A percentile compares a stretch with the other conserved stretches of the same genome.
Conservation (phyloP, 768 basidiomycete genomes). For the Calocybe gangraenosa region DNA sequence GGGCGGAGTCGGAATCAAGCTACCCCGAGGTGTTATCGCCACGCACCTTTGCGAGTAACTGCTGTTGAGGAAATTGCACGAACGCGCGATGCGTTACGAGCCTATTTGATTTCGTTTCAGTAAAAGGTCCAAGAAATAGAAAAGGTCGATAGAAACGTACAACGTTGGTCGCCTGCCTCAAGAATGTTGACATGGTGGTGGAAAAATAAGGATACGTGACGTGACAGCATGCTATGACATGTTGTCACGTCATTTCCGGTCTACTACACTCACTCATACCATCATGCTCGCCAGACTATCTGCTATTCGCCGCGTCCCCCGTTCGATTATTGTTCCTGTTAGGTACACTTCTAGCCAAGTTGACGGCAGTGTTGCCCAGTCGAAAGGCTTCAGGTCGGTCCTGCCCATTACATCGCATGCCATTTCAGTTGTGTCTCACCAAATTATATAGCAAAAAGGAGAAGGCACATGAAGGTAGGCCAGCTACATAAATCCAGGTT, state of each 20-base stretch:
- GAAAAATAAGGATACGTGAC: conserved; percentile 38
- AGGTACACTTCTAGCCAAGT: conserved; percentile 34
- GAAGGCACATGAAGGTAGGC: conserved; percentile 57
- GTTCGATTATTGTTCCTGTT: conserved; percentile 29
- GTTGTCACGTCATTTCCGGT: conserved; percentile 13
- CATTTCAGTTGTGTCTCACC: conserved; percentile 15
- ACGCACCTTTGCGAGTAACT: conserved; percentile 61
- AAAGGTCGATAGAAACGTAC: conserved; percentile 29
- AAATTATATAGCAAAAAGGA: conserved; percentile 56
- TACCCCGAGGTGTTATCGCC: neutral
- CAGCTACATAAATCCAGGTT: neutral
- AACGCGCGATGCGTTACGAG: conserved; percentile 44
- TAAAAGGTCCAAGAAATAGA: neutral
- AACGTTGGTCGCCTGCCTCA: conserved; percentile 52
- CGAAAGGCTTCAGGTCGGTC: conserved; percentile 57
- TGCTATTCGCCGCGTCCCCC: conserved; percentile 39
- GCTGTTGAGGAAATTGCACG: conserved; percentile 61
- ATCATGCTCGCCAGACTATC: conserved; percentile 41
- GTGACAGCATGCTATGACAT: conserved; percentile 34
- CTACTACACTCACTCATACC: conserved; percentile 13
- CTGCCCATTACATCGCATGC: conserved; percentile 10
- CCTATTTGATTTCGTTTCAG: conserved; percentile 31
- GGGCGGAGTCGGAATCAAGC: conserved; percentile 36
- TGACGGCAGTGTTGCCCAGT: conserved; percentile 60
- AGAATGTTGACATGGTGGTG: conserved; percentile 63